A percentile compares a stretch with the other conserved stretches of the same genome.
Conservation (phyloP, 805 yeast species). For the Priceomyces castillae region DNA sequence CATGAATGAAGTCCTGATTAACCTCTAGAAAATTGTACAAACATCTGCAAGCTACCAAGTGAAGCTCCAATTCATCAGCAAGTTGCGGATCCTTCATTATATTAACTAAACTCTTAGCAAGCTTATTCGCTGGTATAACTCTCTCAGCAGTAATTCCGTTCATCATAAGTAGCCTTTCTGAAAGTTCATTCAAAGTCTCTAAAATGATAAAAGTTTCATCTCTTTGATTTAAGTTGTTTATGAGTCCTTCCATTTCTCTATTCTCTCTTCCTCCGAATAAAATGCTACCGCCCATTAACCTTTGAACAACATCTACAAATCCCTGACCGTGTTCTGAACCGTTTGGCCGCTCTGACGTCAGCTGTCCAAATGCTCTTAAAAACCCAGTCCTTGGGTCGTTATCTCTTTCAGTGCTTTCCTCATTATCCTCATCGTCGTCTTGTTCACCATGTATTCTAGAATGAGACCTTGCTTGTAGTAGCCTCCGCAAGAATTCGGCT, state of each 20-base stretch:
- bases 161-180: constrained; percentile 67
- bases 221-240: constrained; percentile 38
- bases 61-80: constrained; percentile 72
- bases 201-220: constrained; percentile 60
- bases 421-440: constrained; percentile 14
- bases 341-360: constrained; percentile 16
- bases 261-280: constrained; percentile 21
- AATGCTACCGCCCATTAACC: constrained; percentile 30
- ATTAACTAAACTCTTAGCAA: constrained; percentile 53
- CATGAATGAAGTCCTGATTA: constrained; percentile 58
- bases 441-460: constrained; percentile 10
- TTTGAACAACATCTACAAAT: constrained; percentile 32
- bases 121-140: constrained; percentile 54
- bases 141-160: constrained; percentile 61
- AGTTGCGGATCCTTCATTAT: constrained; percentile 58
- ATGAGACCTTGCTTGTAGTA: constrained; percentile 14
- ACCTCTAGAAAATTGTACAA: constrained; percentile 78
- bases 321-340: constrained; percentile 11
- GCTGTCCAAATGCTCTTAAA: constrained; percentile 24
- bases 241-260: constrained; percentile 32
- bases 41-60: constrained; percentile 79
- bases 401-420: constrained; percentile 12
- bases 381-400: constrained; percentile 24
- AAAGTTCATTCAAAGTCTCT: constrained; percentile 63
- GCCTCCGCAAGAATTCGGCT: constrained; percentile 19